These are phyloP conservation scores for Penicillium egyptiacum DNA, from an alignment of 495 filamentous ascomycete genomes.

Conservation along the genomic window DNA sequence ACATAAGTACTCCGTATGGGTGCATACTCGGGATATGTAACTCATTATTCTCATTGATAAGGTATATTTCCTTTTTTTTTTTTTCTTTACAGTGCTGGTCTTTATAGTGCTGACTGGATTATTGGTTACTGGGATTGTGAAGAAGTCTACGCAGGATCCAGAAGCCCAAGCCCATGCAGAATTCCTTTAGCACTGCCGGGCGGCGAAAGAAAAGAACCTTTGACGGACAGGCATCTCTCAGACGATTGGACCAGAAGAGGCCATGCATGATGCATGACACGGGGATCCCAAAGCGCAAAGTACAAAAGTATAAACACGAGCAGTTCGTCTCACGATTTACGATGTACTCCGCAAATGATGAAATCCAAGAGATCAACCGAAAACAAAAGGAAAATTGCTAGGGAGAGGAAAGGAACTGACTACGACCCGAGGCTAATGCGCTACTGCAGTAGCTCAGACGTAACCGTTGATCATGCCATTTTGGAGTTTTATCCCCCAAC, in stretches of 20 bases:
- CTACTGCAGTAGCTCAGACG: slow-evolving; percentile 1
- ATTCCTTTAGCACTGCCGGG: not conserved
- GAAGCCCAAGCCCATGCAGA: slow-evolving; percentile 2
- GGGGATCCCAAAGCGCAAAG: not conserved
- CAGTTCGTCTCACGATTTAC: not conserved
- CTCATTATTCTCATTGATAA: not conserved
- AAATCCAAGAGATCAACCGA: not conserved
- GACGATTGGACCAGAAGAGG: not conserved
- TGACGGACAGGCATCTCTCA: not conserved
- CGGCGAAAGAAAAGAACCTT: not conserved
- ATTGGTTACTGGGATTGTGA: not conserved
- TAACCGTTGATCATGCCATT: slow-evolving; percentile 1
- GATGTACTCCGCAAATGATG: not conserved
- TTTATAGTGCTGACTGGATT: slow-evolving; percentile 1
- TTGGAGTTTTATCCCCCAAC: not conserved
- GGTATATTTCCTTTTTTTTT: not conserved
- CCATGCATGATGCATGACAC: slow-evolving; percentile 8
- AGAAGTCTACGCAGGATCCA: slow-evolving; percentile 5
- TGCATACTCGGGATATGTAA: not conserved
- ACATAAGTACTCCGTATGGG: not conserved
- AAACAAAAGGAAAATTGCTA: not conserved
- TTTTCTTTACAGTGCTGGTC: not conserved
- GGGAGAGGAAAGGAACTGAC: not conserved
- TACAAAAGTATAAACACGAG: not conserved
- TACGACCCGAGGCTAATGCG: not conserved